phyloP scores from a whole-genome alignment of 768 basidiomycete genomes.

The Baorangia bicolor region DNA sequence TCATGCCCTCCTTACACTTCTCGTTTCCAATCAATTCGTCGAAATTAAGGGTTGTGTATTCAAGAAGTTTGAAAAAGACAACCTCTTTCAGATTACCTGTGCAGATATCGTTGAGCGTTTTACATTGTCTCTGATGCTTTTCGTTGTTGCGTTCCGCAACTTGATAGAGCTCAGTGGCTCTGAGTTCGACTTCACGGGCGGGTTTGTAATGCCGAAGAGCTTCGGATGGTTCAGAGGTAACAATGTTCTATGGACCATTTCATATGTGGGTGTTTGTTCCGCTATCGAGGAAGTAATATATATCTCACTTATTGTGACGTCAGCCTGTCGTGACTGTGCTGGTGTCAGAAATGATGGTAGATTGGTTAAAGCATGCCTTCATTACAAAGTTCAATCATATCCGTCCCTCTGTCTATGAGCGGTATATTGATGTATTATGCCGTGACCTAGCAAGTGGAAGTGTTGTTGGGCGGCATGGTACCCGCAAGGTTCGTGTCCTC shows the following conservation, averaged over 20 bases:
- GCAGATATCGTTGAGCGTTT: constrained; percentile 99
- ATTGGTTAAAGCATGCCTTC: constrained; percentile 99
- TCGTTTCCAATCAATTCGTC: constrained; percentile 98
- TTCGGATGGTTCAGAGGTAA: constrained; percentile 84
- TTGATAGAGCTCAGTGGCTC: constrained; percentile 92
- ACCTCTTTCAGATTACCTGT: constrained; percentile 96
- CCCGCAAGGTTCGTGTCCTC: constrained; percentile 57
- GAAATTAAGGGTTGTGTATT: constrained; percentile 99
- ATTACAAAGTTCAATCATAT: constrained; percentile 99
- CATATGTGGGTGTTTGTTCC: constrained; percentile 62
- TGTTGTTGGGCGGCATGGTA: constrained; percentile 62
- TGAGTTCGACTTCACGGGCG: constrained; percentile 73
- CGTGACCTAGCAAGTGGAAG: constrained; percentile 85
- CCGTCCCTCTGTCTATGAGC: constrained; percentile 89
- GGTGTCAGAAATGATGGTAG: constrained; percentile 89
- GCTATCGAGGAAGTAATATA: not conserved
- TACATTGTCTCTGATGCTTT: constrained; percentile 86
- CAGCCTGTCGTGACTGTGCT: constrained; percentile 93
- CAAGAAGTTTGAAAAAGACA: constrained; percentile 99
- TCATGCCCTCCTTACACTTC: constrained; percentile 87
- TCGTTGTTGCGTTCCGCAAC: constrained; percentile 90
- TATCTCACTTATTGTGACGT: constrained; percentile 1
- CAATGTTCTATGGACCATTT: constrained; percentile 82
- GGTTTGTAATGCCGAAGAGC: constrained; percentile 74
- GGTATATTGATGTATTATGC: constrained; percentile 94